Base-by-base conservation (phyloP, 495 filamentous ascomycete species). In the Podospora appendiculata region DNA sequence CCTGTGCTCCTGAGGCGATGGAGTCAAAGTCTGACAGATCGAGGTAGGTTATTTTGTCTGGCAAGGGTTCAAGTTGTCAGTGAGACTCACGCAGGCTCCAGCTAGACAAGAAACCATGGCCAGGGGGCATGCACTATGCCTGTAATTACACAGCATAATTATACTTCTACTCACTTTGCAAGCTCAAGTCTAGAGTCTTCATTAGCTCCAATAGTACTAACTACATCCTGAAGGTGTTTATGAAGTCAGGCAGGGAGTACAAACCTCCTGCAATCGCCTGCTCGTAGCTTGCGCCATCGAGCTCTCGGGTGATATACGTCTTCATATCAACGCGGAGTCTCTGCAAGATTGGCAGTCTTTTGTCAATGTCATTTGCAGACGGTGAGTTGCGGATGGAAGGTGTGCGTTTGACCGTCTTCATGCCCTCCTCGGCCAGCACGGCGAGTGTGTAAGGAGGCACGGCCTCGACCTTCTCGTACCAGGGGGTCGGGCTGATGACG, bases 21-120 rank as follows among this genome's bases (percentile, higher is more conserved):
- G 47, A 39, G 47, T 48, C 47, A 40, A 48, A 48, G 47, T 48
- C 47, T 3, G 47, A 48, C 6, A 48, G 36, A 17, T 48, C 47
- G 1, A 48, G 47, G 17, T 48, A 48, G 13, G 47, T 48, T 3
- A 48, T 48, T 41, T 48, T 39, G 35, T 48, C 45, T 47, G 4
- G 5, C n/a, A 8, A 8, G 32, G 12, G 9, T 34, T 33, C 14
- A 34, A 16, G 34, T 5, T 34, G 19, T 14, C 45, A n/a, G 6
- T 36, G 11, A 36, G 11, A 36, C 34, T 36, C 6, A 11, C 34
- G 11, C 34, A 6, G 34, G 6, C 34, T 36, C 11, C 6, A 36
- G 6, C 34, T 36, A 6, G 34, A 36, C 34, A 36, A 11, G 34
- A 36, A 36, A 36, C 6, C 34, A 36, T 36, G 6, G 34, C 6